phyloP scores from a whole-genome alignment of 1,284 basidiomycete genomes.

The Apiotrichum siamense region DNA sequence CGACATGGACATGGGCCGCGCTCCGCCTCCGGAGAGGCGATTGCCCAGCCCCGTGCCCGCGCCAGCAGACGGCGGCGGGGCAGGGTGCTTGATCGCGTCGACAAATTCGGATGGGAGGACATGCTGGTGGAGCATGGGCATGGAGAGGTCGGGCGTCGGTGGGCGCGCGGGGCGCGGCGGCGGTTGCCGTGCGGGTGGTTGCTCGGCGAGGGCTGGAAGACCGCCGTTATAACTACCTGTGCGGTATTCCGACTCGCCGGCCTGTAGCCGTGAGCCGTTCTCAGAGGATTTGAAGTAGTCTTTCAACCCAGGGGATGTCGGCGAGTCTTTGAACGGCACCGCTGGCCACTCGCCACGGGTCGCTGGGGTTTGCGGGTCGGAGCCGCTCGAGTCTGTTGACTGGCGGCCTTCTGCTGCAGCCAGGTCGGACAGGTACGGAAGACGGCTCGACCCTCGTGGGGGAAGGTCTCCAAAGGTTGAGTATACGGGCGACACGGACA shows the following conservation, averaged over 20 bases:
- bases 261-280: not conserved
- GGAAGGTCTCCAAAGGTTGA: constrained; percentile 2
- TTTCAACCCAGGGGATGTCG: constrained; percentile 6
- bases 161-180: constrained; percentile 12
- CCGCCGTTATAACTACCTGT: not conserved
- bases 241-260: not conserved
- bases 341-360: constrained; percentile 21
- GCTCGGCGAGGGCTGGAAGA: not conserved
- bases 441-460: constrained; percentile 4
- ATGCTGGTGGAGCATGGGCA: constrained; percentile 2
- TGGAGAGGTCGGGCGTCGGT: constrained; percentile 15
- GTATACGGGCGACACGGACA: too few species aligned
- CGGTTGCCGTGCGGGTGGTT: not conserved
- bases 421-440: constrained; percentile 8
- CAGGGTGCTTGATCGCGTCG: constrained; percentile 5
- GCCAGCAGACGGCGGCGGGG: not conserved
- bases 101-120: constrained; percentile 6
- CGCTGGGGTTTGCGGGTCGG: not conserved
- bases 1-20: constrained; percentile 6
- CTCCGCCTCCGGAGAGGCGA: not conserved
- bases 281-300: not conserved
- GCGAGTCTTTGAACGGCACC: constrained; percentile 19
- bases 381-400: not conserved
- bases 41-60: too few species aligned
- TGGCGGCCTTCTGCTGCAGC: not conserved